A percentile compares a stretch with the other conserved stretches of the same genome.
These are phyloP conservation scores for Amylostereum chailletii DNA, from an alignment of 1,284 basidiomycete genomes.

Conservation along the genomic window DNA sequence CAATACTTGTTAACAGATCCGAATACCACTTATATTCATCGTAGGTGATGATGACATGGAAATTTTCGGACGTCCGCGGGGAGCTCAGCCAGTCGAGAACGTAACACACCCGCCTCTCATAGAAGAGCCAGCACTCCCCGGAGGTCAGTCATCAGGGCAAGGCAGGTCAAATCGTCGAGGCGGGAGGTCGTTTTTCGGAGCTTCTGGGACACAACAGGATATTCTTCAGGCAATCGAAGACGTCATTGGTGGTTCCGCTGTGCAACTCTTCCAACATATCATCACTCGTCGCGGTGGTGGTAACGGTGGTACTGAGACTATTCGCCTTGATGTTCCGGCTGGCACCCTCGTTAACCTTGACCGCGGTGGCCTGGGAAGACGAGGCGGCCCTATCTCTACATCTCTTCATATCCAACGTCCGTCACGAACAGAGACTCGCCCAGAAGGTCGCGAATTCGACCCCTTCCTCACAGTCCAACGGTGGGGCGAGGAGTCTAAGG, in stretches of 20 bases:
- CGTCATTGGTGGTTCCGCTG: conserved; percentile 73
- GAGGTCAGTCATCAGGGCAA: conserved; percentile 35
- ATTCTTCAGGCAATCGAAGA: conserved; percentile 77
- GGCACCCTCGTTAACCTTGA: conserved; percentile 51
- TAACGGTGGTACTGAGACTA: conserved; percentile 35
- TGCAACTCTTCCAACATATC: conserved; percentile 80
- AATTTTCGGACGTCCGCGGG: conserved; percentile 55
- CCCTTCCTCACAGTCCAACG: conserved; percentile 81
- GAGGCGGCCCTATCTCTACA: conserved; percentile 37
- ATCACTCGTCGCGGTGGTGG: conserved; percentile 47
- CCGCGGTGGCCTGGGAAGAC: conserved; percentile 36
- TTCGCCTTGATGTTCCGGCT: conserved; percentile 64
- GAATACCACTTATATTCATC: not conserved
- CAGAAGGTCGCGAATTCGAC: conserved; percentile 54
- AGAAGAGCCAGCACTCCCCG: conserved; percentile 43
- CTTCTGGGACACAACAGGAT: conserved; percentile 43
- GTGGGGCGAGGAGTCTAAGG: conserved; percentile 86
- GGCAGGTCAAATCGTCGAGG: conserved; percentile 46
- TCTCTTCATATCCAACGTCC: conserved; percentile 55
- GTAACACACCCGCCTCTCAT: conserved; percentile 80
- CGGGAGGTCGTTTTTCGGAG: conserved; percentile 30
- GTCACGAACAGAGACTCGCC: conserved; percentile 35
- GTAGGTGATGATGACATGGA: conserved; percentile 44
- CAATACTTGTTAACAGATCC: conserved; percentile 1
- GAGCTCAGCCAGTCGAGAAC: conserved; percentile 42